Percentiles rank a stretch among this genome's conserved stretches.
phyloP scores from a whole-genome alignment of 371 early-diverging fungal species.

The Circinella minor region DNA sequence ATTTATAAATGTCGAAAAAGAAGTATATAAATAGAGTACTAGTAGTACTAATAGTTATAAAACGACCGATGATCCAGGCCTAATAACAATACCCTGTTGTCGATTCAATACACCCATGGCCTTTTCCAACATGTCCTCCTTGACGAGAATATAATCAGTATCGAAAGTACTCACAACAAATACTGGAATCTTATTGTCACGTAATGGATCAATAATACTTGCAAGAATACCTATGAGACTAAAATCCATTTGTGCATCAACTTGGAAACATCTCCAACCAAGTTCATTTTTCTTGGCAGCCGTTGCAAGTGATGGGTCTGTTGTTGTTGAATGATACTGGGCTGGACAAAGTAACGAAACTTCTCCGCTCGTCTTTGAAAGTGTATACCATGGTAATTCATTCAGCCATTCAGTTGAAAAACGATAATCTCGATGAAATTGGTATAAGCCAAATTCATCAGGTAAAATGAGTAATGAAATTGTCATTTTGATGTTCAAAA shows the following conservation, averaged over 20 bases:
- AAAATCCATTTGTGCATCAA: constrained; percentile 76
- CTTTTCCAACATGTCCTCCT: constrained; percentile 54
- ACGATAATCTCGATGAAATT: constrained; percentile 28
- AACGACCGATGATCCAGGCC: constrained; percentile 12
- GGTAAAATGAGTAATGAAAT: constrained; percentile 37
- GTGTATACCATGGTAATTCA: constrained; percentile 50
- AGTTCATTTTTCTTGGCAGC: constrained; percentile 53
- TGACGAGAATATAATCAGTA: constrained; percentile 81
- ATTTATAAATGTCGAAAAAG: too few species aligned
- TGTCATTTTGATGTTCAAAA: not conserved
- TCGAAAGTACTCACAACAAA: constrained; percentile 81
- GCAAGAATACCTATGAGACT: constrained; percentile 77
- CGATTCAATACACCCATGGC: constrained; percentile 48
- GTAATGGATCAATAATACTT: constrained; percentile 59
- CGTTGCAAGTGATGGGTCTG: constrained; percentile 19
- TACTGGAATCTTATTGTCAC: constrained; percentile 62
- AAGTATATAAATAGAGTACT: too few species aligned
- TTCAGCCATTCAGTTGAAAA: constrained; percentile 23
- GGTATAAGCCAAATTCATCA: constrained; percentile 43
- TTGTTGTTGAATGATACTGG: constrained; percentile 1
- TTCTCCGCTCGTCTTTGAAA: constrained; percentile 62
- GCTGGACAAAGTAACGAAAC: constrained; percentile 61
- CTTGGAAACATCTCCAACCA: constrained; percentile 67
- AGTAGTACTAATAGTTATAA: not conserved
- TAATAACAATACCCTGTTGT: constrained; percentile 15